Evolutionary conservation across 257 asterid species (phyloP), one percentile per base, ranked within the genome.

Genomic region (Apocynum venetum): DNA sequence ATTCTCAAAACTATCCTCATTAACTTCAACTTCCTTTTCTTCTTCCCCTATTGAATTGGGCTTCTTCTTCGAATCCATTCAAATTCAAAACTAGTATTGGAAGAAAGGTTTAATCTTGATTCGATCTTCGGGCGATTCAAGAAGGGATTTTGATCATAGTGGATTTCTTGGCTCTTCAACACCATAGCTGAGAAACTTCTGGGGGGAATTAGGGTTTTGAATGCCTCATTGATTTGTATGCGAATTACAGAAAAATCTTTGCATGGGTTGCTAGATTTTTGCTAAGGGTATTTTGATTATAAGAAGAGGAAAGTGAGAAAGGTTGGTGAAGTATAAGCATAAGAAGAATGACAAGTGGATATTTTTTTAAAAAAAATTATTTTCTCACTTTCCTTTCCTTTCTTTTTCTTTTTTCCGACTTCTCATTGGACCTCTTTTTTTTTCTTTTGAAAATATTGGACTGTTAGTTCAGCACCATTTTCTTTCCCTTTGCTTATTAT

Each of bases 1-100:
- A 25, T 75, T 78, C 59, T 85, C 88, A 73, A 49, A 36, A 72
- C 83, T 83, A 74, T 80, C 83, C 36, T 15, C 61, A 46, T 55
- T 74, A 31, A 52, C 60, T 31, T 35, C 71, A 73, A 40, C 66
- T 19, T n/a, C 79, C 43, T 64, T 79, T 14, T 59, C 63, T 67
- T 74, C 79, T 52, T 59, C 63, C 9, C 47, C 70, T 65, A 74
- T 14, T 67, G 75, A 67, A 67, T 74, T 71, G 59, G 76, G 83
- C 75, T 65, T 79, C 72, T 67, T 79, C 48, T 57, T 66, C 76
- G 75, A 80, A 46, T 74, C 76, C 82, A 67, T 68, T 20, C 79
- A 31, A 67, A 47, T 14, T 74, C 53, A 64, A 46, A 36, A 7
- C 49, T 9, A 64, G 64, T 52, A 4, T 35, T 1, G 36, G 6